A percentile compares a stretch with the other conserved stretches of the same genome.
Conservation (phyloP, 169 alveolate genomes). For the Plasmodium knowlesi region DNA sequence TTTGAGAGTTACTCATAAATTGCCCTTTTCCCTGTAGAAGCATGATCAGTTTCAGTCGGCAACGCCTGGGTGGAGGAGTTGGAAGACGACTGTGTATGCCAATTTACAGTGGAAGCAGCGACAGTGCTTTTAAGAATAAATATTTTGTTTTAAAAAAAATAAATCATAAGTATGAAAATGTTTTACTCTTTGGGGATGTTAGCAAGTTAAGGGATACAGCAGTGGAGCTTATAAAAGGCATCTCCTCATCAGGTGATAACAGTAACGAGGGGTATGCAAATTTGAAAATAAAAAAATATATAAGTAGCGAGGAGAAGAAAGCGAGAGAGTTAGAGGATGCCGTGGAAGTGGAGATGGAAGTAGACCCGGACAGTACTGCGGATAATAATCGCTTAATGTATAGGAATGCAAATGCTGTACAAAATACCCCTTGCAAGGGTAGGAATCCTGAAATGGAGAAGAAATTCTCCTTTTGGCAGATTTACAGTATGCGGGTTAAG, state of each 20-base stretch:
- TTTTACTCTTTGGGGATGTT: slow-evolving; percentile 64
- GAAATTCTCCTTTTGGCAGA: slow-evolving; percentile 68
- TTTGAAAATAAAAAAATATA: slow-evolving; percentile 26
- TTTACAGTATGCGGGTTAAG: slow-evolving; percentile 62
- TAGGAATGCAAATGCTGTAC: neutral
- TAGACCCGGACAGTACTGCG: neutral
- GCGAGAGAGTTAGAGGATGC: slow-evolving; percentile 11
- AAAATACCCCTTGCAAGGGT: neutral
- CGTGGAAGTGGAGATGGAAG: neutral
- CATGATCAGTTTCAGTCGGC: slow-evolving; percentile 17
- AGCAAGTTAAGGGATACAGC: slow-evolving; percentile 64
- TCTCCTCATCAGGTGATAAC: slow-evolving; percentile 7
- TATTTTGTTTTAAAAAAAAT: slow-evolving; percentile 71
- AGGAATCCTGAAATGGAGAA: neutral
- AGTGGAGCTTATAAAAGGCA: slow-evolving; percentile 17
- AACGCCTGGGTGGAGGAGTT: slow-evolving; percentile 61
- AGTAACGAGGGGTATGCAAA: slow-evolving; percentile 4
- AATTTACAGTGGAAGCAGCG: slow-evolving; percentile 66
- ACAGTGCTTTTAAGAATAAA: slow-evolving; percentile 54
- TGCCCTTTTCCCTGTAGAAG: neutral
- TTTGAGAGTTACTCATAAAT: neutral
- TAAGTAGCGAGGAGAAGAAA: neutral
- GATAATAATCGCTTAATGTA: neutral
- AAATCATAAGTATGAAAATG: slow-evolving; percentile 71
- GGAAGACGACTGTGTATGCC: slow-evolving; percentile 71